These are phyloP conservation scores for Nevesoporus exiguus DNA, from an alignment of 768 basidiomycete genomes.

Conservation along the genomic window DNA sequence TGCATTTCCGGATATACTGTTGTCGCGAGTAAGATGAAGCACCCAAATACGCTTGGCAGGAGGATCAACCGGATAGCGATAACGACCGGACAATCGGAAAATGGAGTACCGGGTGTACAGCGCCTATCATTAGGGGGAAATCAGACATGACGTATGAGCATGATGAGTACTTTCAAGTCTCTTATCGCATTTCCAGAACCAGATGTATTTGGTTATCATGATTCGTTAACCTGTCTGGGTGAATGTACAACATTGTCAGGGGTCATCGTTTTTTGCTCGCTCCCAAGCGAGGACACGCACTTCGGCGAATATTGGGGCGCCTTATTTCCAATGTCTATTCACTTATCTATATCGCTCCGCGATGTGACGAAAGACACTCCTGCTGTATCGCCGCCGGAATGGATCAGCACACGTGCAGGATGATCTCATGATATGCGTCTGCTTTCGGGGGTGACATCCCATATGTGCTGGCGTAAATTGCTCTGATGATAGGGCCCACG, in stretches of 20 bases:
- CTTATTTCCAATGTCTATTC: neutral
- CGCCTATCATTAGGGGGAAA: neutral
- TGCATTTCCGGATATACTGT: neutral
- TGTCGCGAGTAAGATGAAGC: neutral
- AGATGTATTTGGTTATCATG: neutral
- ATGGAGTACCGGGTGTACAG: neutral
- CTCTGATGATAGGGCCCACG: neutral
- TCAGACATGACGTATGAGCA: neutral
- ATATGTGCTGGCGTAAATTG: neutral
- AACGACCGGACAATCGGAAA: neutral
- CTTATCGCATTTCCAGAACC: neutral
- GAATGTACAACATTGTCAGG: neutral
- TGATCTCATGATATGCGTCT: neutral
- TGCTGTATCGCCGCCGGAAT: neutral
- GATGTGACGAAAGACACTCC: neutral
- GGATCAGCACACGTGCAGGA: neutral
- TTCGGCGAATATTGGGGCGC: neutral
- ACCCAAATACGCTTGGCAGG: neutral
- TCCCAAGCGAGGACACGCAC: neutral
- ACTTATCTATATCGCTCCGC: neutral
- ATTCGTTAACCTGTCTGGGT: neutral
- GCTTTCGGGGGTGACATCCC: neutral
- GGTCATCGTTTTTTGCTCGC: neutral
- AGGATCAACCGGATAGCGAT: constrained; percentile 7
- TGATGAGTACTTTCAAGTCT: neutral